phyloP scores from a whole-genome alignment of 2,329 filamentous ascomycete genomes.

The Pseudophaeomoniella oleicola region DNA sequence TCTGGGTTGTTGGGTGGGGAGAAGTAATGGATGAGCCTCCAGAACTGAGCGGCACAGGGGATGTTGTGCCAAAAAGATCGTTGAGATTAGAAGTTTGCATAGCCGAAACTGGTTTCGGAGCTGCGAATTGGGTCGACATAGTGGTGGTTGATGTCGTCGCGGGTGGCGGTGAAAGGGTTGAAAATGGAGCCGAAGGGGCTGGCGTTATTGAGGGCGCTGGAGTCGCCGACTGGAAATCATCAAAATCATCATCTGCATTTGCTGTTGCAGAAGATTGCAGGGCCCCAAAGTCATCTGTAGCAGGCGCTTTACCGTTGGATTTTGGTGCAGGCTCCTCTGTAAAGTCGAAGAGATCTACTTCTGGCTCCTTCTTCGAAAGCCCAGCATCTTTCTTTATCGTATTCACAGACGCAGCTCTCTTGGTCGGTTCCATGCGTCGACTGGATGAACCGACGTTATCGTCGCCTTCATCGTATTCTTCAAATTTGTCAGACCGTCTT shows the following conservation, averaged over 20 bases:
- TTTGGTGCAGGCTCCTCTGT: constrained; percentile 52
- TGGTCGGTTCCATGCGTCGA: constrained; percentile 33
- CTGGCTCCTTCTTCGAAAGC: constrained; percentile 67
- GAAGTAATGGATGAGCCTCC: constrained; percentile 44
- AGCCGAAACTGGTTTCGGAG: constrained; percentile 73
- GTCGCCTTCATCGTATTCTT: constrained; percentile 95
- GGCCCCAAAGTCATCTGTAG: constrained; percentile 26
- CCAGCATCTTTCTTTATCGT: constrained; percentile 26
- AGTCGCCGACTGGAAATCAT: constrained; percentile 87
- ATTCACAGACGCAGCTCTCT: constrained; percentile 9
- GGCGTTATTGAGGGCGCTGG: constrained; percentile 32
- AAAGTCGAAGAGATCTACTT: constrained; percentile 84
- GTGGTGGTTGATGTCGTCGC: constrained; percentile 30
- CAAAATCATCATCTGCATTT: constrained; percentile 82
- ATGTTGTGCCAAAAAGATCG: constrained; percentile 65
- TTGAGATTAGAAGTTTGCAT: constrained; percentile 67
- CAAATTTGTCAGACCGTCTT: constrained; percentile 59
- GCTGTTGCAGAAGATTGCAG: constrained; percentile 31
- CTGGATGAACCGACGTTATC: constrained; percentile 49
- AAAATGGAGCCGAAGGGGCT: constrained; percentile 19
- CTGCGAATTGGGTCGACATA: constrained; percentile 54
- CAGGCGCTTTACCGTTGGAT: constrained; percentile 28
- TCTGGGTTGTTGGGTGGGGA: constrained; percentile 37
- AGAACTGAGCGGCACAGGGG: constrained; percentile 58
- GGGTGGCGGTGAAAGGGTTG: constrained; percentile 28